Evolutionary conservation across 2,329 filamentous ascomycete genomes (phyloP).

Genomic region (Cladosporium colombiae): DNA sequence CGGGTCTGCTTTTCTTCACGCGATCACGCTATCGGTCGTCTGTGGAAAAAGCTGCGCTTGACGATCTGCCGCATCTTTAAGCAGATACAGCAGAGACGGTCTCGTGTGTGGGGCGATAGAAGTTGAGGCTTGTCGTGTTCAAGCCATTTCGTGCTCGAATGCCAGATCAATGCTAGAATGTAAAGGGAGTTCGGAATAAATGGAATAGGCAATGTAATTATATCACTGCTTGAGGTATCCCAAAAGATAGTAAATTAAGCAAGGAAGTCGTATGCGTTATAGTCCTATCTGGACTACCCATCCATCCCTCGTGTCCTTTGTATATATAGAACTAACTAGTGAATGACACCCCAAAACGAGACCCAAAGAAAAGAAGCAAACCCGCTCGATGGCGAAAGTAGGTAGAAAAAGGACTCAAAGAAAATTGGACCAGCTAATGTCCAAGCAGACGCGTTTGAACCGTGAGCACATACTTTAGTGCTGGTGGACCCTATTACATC

Average conservation of each 20-base stretch:
- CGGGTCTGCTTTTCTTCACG: not conserved
- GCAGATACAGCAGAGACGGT: not conserved
- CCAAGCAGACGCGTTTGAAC: not conserved
- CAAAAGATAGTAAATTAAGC: not conserved
- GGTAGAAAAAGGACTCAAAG: not conserved
- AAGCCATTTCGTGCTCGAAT: not conserved
- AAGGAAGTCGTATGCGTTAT: conserved; percentile 4
- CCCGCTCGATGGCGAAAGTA: conserved; percentile 8
- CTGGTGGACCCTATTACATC: conserved; percentile 5
- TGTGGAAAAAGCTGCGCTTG: not conserved
- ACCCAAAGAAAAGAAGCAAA: not conserved
- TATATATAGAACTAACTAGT: not conserved
- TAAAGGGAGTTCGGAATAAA: not conserved
- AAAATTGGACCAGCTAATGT: conserved; percentile 11
- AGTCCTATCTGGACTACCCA: not conserved
- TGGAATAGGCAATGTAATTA: not conserved
- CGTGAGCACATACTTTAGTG: not conserved
- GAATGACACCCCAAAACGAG: not conserved
- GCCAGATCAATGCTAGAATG: not conserved
- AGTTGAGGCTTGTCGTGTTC: not conserved
- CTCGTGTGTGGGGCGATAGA: not conserved
- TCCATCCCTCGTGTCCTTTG: not conserved
- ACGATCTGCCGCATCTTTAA: not conserved
- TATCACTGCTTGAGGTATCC: conserved; percentile 15
- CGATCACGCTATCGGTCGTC: not conserved